Evolutionary conservation across 179 eudicot species (phyloP).

Genomic region (Patellifolia procumbens): DNA sequence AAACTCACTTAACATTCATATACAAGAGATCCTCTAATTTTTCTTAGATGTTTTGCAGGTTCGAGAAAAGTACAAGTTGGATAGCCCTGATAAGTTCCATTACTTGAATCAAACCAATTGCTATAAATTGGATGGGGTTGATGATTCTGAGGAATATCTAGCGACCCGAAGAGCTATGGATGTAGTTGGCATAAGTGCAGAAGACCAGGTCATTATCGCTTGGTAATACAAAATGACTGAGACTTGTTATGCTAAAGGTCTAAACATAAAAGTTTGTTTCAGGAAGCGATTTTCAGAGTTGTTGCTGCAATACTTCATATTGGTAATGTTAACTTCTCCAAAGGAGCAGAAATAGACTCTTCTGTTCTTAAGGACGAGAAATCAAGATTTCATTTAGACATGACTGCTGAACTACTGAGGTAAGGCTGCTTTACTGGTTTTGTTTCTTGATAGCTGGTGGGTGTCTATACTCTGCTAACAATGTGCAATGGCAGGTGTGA

Average conservation of each 20-base stretch:
- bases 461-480: slow-evolving; percentile 6
- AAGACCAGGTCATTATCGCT: slow-evolving; percentile 70
- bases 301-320: slow-evolving; percentile 92
- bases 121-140: slow-evolving; percentile 73
- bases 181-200: slow-evolving; percentile 89
- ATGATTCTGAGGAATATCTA: slow-evolving; percentile 84
- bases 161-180: slow-evolving; percentile 99
- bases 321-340: slow-evolving; percentile 85
- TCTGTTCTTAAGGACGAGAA: slow-evolving; percentile 82
- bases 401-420: slow-evolving; percentile 78
- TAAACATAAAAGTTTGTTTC: slow-evolving; percentile 33
- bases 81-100: slow-evolving; percentile 66
- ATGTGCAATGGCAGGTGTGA: slow-evolving; percentile 63
- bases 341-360: slow-evolving; percentile 81
- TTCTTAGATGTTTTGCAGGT: slow-evolving; percentile 49
- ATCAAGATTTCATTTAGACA: slow-evolving; percentile 80
- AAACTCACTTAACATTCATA: slow-evolving; percentile 4
- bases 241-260: slow-evolving; percentile 12
- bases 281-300: slow-evolving; percentile 89
- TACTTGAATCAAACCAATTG: slow-evolving; percentile 94
- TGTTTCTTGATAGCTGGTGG: not conserved
- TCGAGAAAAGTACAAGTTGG: slow-evolving; percentile 78
- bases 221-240: not conserved
- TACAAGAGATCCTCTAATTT: slow-evolving; percentile 19
- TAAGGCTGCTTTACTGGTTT: slow-evolving; percentile 29